Evolutionary conservation across 2,329 filamentous ascomycete genomes (phyloP).

Genomic region (Arthrobotrys sinensis): DNA sequence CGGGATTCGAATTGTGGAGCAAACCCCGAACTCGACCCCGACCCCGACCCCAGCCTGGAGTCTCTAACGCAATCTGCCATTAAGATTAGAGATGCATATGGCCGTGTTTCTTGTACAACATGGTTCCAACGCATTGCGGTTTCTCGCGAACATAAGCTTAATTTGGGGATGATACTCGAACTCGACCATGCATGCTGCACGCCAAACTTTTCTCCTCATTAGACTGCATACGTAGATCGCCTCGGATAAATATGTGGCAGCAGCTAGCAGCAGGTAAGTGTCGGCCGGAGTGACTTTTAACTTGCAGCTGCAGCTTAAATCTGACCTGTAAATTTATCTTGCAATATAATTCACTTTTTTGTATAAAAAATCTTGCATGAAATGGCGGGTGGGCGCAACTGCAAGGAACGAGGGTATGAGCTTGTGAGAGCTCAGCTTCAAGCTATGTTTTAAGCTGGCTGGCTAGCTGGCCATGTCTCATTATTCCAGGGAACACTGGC

Average conservation of each 20-base stretch:
- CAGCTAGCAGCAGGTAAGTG: no score
- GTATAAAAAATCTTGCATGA: conserved; percentile 21
- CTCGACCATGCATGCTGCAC: conserved; percentile 13
- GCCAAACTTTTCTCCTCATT: not conserved
- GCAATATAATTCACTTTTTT: not conserved
- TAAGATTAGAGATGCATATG: no score
- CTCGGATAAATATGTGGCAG: conserved; percentile 20
- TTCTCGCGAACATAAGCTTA: conserved; percentile 41
- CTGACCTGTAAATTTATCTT: conserved; percentile 2
- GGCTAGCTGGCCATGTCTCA: conserved; percentile 15
- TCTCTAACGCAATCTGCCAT: no score
- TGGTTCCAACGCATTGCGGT: not conserved
- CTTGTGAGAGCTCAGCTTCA: conserved; percentile 25
- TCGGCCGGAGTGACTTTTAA: conserved; percentile 17
- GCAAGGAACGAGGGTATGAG: conserved; percentile 47
- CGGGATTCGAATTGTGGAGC: no score
- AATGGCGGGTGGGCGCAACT: conserved; percentile 17
- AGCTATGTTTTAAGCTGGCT: conserved; percentile 8
- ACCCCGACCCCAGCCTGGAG: no score
- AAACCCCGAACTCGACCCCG: no score
- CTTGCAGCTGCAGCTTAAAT: conserved; percentile 8
- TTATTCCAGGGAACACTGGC: conserved; percentile 16
- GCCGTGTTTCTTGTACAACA: no score
- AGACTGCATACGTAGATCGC: not conserved
- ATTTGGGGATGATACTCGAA: conserved; percentile 5